Base-by-base conservation (phyloP, 2,329 filamentous ascomycete genomes). In the Chrysosporium keratinophilum region DNA sequence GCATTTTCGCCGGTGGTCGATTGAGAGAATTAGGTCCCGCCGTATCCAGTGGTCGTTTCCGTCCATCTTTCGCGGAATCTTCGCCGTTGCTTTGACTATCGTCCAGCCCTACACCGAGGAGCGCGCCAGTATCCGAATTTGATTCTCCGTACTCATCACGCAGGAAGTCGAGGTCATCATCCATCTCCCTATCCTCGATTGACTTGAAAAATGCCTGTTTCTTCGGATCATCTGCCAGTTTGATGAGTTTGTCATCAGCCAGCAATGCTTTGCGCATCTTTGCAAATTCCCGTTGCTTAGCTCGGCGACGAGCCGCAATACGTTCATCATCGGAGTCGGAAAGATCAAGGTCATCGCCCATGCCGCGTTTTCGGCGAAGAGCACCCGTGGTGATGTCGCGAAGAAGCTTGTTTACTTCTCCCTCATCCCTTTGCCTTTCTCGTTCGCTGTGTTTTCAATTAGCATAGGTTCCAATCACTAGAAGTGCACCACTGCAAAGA, bases 231-330 rank as follows among this genome's bases (percentile, higher is more conserved):
- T 88, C 83, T 34, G 88, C 89, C 58, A 97, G 88, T 69, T 91
- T 90, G 65, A 86, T 88, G 61, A 98, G 82, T 37, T 88, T 88
- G 68, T 95, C 90, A 63, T 97, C 90, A 20, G 87, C 78, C 45
- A 95, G 79, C 7, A 98, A 77, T 5, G 90, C 87, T 67, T 88
- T 89, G 54, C 89, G 85, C 85, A 95, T 94, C 71, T 88, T 87
- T 35, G 86, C 86, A 69, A 95, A 95, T 64, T 96, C 88, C 39
- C 84, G 79, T 50, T 88, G 84, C 75, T 94, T 95, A 74, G 85
- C 82, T 49, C 88, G 82, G 44, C 86, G 82, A 43, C 82, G 80
- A 31, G 85, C 81, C 63, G 91, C 87, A 15, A 85, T 81, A 11
- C 64, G 66, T 58, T 86, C 88, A 61, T 96, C 91, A 60, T 96